Base-by-base conservation (phyloP, 352 stramenopile species). In the Pythium vanterpoolii region DNA sequence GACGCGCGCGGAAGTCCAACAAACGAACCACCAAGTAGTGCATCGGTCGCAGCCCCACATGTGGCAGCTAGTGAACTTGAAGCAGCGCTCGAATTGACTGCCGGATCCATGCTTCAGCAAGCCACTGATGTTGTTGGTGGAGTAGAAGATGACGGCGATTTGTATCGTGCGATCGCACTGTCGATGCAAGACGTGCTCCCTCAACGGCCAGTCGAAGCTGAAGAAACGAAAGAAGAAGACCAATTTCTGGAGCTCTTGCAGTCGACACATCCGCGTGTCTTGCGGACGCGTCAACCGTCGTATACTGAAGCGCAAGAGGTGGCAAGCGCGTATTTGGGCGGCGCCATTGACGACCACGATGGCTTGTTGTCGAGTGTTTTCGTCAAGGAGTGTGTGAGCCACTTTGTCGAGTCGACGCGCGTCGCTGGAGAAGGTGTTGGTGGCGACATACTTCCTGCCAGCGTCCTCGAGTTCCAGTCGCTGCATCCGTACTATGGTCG, bases 401-500 rank as follows among this genome's bases (percentile, higher is more conserved):
- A 96, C 50, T 91, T 96, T 60, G 77, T 92, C 18, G 76, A 88
- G 44, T 93, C 86, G 1, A 94, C 86, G 8, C 70, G 74, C 26
- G 79, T 92, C 39, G 86, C 85, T 27, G 71, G 77, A 26, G 72
- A 89, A 49, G 83, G 78, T 13, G 44, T 58, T 0, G 49, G 43
- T 16, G 14, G 1, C 23, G 7, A 1, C 46, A 30, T 33, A 28
- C 21, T 30, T 5, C 18, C 5, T 13, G 59, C 16, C 51, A 74
- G 23, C 3, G 18, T 31, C 4, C 3, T 71, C 8, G 86, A 93
- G 42, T 91, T 87, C 43, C 83, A 94, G 50, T 96, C 86, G 4
- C 62, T 96, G 21, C 86, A 96, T 30, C 84, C 86, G 24, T 94
- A 96, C 52, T 94, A 92, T 56, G 84, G 79, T 44, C 80, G 77